Base-by-base conservation (phyloP, 108 stramenopile genomes). In the Schizochytrium sp. region DNA sequence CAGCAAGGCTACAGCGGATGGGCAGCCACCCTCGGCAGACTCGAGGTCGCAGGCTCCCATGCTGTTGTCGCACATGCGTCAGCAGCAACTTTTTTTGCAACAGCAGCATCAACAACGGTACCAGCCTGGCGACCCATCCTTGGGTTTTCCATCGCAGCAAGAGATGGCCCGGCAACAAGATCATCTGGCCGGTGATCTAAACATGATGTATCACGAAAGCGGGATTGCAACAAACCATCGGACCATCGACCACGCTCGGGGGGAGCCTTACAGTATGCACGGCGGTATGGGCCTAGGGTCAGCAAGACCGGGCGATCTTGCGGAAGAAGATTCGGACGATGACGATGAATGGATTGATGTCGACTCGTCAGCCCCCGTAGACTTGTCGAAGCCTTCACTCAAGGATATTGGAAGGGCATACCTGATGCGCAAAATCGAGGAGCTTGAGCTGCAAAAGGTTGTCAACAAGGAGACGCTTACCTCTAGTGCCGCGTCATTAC, bases 311-410 rank as follows among this genome's bases (percentile, higher is more conserved):
- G 19, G 4, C 18, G 72, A 72, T 18, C 72, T n/a, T 72, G 23
- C 43, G 18, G 48, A 83, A 12, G 76, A 47, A 6, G 76, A 6
- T 53, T 12, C 12, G 16, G 76, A 47, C 0, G 76, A 83, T 6
- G 76, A 83, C 45, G 76, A 47, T 12, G 76, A 83, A 45, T 83
- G 76, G 76, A 53, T 83, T 34, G 76, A 83, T 53, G 48, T 83
- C 6, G 76, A 83, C 51, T 47, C 45, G 6, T 53, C 45, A 6
- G 76, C 41, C 21, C 63, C 25, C 10, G 28, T 53, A 4, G 45
- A 53, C 48, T 3, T 47, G 48, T 83, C 45, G 4, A 10, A 83
- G 76, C 45, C 76, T 21, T 53, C 51, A 12, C 23, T 83, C 45
- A 83, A 83, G 23, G 76, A 47, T 8, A 83, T 53, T 12, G 76